Evolutionary conservation across 768 basidiomycete genomes (phyloP), one percentile per base, ranked within the genome.

Genomic region (Lentinula raphanica): DNA sequence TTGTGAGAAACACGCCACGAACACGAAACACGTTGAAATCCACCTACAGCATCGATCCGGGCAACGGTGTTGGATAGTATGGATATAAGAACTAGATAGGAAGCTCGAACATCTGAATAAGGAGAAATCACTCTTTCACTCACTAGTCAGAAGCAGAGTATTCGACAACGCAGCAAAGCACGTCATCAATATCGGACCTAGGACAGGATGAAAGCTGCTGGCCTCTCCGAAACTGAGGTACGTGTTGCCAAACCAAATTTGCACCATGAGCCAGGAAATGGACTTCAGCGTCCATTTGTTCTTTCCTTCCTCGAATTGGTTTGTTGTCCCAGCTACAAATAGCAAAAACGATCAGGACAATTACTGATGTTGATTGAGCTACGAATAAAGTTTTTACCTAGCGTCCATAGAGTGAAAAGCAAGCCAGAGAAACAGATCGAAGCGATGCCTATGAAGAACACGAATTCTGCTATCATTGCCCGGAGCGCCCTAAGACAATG

Each of bases 51-150:
- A 69, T 87, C 88, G 59, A 97, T 94, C 50, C 81, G 76, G 2
- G 90, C 89, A 59, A 92, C 93, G 0, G 92, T 94, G 67, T 94
- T 94, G 4, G 93, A 94, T 31, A 97, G 72, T 48, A 95, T 91
- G 7, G 92, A 94, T 59, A 96, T 94, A 46, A 96, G 77, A 66
- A 95, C 78, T 81, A 63, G n/a, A 35, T n/a, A n/a, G n/a, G n/a
- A n/a, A n/a, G n/a, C n/a, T n/a, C n/a, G n/a, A n/a, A n/a, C n/a
- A n/a, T n/a, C n/a, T n/a, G n/a, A n/a, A n/a, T n/a, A n/a, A n/a
- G n/a, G n/a, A n/a, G n/a, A n/a, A n/a, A n/a, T n/a, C n/a, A n/a
- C n/a, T n/a, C n/a, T n/a, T n/a, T n/a, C 5, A 74, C 87, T 63
- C 60, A 90, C 90, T 94, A 3, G 92, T 93, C 59, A 93, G 66